Base-by-base conservation (phyloP, 208 protist species). In the Porcisia deanei region DNA sequence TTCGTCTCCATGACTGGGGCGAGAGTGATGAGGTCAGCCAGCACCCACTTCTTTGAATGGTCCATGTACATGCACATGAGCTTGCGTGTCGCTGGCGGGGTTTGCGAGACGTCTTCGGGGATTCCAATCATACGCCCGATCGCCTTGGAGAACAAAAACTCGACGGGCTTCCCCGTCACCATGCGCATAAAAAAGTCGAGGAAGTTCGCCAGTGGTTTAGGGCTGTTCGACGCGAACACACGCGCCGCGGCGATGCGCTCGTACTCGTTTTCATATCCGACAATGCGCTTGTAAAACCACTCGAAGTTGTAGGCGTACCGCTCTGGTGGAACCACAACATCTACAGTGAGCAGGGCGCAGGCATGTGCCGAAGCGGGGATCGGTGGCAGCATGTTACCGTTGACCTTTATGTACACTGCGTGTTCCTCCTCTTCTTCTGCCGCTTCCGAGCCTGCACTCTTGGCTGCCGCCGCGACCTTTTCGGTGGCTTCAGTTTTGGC, bases 221-320 rank as follows among this genome's bases (percentile, higher is more conserved):
- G 86, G 37, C 82, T 89, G 69, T 85, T 84, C 39, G 83, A 79
- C 25, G 92, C 88, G 66, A 92, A 91, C 14, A 94, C 68, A 20
- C 90, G 84, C 67, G 92, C 88, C 22, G 82, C 81, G 20, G 87
- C 90, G n/a, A 92, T 88, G 58, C 86, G 86, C 83, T 96, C 88
- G 74, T 93, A 92, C 57, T 94, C 92, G 80, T 75, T 90, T 41
- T 89, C 78, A 60, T 90, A 83, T 34, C 90, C 88, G 34, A 83
- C 68, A 53, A 94, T 84, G 57, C 92, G 89, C 63, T 90, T 84
- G 82, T 96, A 96, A 78, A 87, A 96, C 87, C 89, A 96, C 43
- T 96, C 89, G 74, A 91, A 96, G 65, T 83, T 77, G 61, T 59
- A 73, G 30, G 74, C 66, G 67, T 89, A 93, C 34, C 92, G 90